Evolutionary conservation across 768 basidiomycete species (phyloP).

Genomic region (Tylopilus subfusipes): DNA sequence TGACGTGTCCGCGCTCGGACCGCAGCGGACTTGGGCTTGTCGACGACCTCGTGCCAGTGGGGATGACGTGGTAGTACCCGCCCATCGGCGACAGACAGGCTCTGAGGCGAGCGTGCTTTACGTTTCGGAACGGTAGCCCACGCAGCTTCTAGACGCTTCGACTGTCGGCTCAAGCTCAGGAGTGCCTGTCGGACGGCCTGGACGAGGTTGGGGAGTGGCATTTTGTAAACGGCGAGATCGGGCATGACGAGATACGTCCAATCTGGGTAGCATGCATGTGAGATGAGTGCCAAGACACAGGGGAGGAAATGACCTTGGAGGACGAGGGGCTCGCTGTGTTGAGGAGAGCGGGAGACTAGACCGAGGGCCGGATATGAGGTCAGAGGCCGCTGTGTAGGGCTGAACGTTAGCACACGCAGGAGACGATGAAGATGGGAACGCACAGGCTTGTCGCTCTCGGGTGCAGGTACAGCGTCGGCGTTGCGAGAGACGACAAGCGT

Average conservation of each 20-base stretch:
- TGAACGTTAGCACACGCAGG: neutral
- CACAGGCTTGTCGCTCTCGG: neutral
- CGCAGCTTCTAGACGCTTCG: constrained; percentile 8
- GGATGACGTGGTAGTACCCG: neutral
- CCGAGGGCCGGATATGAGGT: constrained; percentile 4
- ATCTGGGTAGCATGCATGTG: constrained; percentile 2
- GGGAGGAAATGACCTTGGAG: constrained; percentile 17
- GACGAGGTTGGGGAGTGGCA: constrained; percentile 23
- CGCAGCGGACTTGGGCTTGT: neutral
- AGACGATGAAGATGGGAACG: neutral
- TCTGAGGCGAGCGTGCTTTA: neutral
- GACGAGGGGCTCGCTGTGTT: neutral
- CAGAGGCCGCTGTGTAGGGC: neutral
- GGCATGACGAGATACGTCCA: constrained; percentile 31
- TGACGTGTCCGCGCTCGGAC: neutral
- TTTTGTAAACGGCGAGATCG: constrained; percentile 22
- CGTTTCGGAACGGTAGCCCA: constrained; percentile 8
- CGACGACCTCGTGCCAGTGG: too few species aligned
- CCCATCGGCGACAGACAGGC: neutral
- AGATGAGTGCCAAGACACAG: neutral
- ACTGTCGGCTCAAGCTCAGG: constrained; percentile 5
- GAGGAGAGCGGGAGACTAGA: neutral
- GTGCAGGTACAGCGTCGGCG: constrained; percentile 4
- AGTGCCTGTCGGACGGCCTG: constrained; percentile 22
- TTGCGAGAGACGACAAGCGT: constrained; percentile 16